Evolutionary conservation across 1,284 basidiomycete genomes (phyloP).

Genomic region (Microbotryum scabiosae): DNA sequence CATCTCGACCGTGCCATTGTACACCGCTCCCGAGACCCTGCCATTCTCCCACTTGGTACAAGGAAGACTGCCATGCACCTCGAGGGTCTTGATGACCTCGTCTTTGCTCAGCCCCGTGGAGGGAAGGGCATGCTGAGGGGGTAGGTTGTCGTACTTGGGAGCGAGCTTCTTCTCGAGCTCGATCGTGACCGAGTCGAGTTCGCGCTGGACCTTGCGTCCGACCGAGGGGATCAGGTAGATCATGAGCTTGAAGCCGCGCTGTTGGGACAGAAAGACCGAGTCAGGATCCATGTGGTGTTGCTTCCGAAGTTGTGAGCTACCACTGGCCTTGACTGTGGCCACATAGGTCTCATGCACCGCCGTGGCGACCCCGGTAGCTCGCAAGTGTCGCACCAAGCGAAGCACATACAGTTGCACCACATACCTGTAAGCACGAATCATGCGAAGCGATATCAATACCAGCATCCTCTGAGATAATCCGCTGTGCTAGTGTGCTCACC

Average conservation of each 20-base stretch:
- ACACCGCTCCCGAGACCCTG: conserved; percentile 51
- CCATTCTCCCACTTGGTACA: conserved; percentile 60
- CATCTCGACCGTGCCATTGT: conserved; percentile 68
- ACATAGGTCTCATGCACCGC: conserved; percentile 24
- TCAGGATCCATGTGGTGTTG: not conserved
- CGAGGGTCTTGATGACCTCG: conserved; percentile 72
- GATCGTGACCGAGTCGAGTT: conserved; percentile 52
- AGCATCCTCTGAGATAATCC: not conserved
- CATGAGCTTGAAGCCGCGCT: conserved; percentile 37
- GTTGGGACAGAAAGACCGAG: not conserved
- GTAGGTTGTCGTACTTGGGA: conserved; percentile 53
- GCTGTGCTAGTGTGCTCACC: not conserved
- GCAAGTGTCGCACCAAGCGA: conserved; percentile 21
- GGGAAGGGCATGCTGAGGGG: conserved; percentile 60
- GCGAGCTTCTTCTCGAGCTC: conserved; percentile 46
- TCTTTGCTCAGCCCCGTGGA: conserved; percentile 57
- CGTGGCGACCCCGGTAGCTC: conserved; percentile 27
- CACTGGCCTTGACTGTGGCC: conserved; percentile 10
- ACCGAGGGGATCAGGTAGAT: conserved; percentile 60
- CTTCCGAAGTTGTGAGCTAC: not conserved
- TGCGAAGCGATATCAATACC: not conserved
- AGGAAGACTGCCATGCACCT: conserved; percentile 56
- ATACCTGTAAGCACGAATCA: conserved; percentile 12
- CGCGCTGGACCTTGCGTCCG: conserved; percentile 56
- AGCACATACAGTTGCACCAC: conserved; percentile 22